These are phyloP conservation scores for Hypoxylon sp. DNA, from an alignment of 2,329 filamentous ascomycete species.

Conservation along the genomic window DNA sequence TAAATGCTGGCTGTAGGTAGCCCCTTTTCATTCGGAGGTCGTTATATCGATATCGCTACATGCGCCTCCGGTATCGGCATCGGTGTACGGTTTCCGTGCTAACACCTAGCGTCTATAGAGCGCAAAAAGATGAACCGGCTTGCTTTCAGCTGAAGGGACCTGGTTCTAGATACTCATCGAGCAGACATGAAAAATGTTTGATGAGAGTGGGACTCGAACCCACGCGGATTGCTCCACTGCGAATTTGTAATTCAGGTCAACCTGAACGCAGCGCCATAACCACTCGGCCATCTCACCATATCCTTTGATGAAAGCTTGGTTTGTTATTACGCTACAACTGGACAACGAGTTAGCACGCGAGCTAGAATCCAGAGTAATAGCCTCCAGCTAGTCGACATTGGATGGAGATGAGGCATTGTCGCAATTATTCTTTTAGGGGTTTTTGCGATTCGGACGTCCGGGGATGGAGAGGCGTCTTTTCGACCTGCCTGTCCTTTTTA, in stretches of 20 bases:
- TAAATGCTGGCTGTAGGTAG: background rate
- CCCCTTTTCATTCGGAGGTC: no score
- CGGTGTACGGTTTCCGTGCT: background rate
- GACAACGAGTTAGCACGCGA: background rate
- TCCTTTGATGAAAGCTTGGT: background rate
- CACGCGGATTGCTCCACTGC: constrained; percentile 55
- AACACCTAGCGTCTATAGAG: background rate
- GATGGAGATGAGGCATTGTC: background rate
- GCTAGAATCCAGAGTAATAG: background rate
- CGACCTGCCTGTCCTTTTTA: background rate
- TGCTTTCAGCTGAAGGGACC: no score
- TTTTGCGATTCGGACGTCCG: background rate
- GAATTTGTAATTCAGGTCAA: constrained; percentile 40
- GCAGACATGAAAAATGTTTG: constrained; percentile 35
- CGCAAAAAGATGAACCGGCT: background rate
- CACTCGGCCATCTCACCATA: constrained; percentile 50
- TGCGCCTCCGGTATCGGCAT: background rate
- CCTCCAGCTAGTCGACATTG: background rate
- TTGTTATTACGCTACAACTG: background rate
- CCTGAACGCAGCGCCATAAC: constrained; percentile 53
- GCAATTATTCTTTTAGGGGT: background rate
- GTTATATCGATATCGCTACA: background rate
- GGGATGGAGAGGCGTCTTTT: background rate
- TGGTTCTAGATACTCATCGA: no score
- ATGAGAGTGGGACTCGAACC: constrained; percentile 57